Base-by-base conservation (phyloP, 2,329 filamentous ascomycete genomes). In the Neofusicoccum ribis region DNA sequence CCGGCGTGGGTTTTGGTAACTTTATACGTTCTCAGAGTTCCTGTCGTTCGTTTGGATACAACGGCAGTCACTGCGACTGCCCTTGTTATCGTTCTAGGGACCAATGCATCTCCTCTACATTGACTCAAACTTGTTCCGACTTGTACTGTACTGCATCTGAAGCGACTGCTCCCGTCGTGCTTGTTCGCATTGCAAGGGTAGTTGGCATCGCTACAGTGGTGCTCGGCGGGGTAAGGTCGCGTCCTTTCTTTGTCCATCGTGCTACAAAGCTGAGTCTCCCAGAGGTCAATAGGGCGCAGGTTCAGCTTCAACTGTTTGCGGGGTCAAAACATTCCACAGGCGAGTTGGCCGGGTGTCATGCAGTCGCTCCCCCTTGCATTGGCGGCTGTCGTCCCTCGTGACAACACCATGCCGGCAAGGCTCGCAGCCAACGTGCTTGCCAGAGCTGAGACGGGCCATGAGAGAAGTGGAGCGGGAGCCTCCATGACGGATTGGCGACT, bases 21-120 rank as follows among this genome's bases (percentile, higher is more conserved):
- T 37, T 46, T 36, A 56, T 75, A 73, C 68, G 68, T 72, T 73
- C 66, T 72, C 69, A 61, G 62, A 66, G 56, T 67, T 60, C 52
- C 46, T 65, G 66, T 66, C 70, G 64, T 67, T 62, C 59, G 3
- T 62, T 62, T 51, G 47, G 34, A 51, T 61, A 27, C 43, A 61
- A 44, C 27, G 43, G 31, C 17, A 27, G 23, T 14, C 7, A 46
- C 23, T 59, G 39, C 54, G 34, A 46, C 54, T 27, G 54, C 39
- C 20, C 41, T 46, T 14, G 54, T 20, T 36, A 27, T 59, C n/a
- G 27, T 37, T 47, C 8, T 62, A 62, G 59, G 47, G 43, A 62
- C 59, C 36, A 27, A 50, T 51, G 34, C 36, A 62, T 50, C 59
- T 62, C 58, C 9, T 27, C 52, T 50, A 17, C 17, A 50, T 51